Base-by-base conservation (phyloP, 31 red algal species). In the Odonthalia washingtoniensis region DNA sequence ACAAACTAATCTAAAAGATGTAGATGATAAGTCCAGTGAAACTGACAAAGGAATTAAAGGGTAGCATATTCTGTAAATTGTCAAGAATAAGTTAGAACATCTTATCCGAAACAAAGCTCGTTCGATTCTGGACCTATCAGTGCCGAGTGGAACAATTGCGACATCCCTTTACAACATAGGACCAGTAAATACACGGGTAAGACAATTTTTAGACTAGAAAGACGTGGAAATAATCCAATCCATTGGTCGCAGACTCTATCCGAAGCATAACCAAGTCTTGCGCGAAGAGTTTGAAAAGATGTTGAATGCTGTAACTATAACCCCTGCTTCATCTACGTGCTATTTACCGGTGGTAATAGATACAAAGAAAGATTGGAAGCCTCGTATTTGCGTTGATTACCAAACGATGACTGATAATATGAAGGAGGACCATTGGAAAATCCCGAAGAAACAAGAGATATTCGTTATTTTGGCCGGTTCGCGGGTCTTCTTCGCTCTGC, bases 351-450 rank as follows among this genome's bases (percentile, higher is more conserved):
- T 70, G 6, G 66, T 70, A 12, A 70, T 70, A 9, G 66, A 6
- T 18, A 70, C 74, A 77, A 77, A 77, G 74, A 77, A 77, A 28
- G 40, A 77, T 77, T 17, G 74, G 43, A 40, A 44, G 4, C 74
- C 74, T 14, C 5, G 74, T 9, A 43, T 77, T 28, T 77, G 74
- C 27, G 33, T 77, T n/a, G 40, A 77, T 38, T 77, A 77, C 16
- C 18, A 37, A 43, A 38, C 38, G 28, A 6, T 77, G 5, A 77
- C 37, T 46, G 14, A 12, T n/a, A 9, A 18, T 5, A 77, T 77
- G 74, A 77, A 77, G 38, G 31, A 17, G 12, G 40, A 77, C 40
- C 74, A 38, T 18, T 77, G 18, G 18, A 17, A 17, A 46, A 16
- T 77, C 6, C 74, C 74, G 28, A 38, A 44, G 14, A 77, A 18